A percentile compares a stretch with the other conserved stretches of the same genome.
These are phyloP conservation scores for Globisporangium yorkense DNA, from an alignment of 352 stramenopile genomes.

Conservation along the genomic window DNA sequence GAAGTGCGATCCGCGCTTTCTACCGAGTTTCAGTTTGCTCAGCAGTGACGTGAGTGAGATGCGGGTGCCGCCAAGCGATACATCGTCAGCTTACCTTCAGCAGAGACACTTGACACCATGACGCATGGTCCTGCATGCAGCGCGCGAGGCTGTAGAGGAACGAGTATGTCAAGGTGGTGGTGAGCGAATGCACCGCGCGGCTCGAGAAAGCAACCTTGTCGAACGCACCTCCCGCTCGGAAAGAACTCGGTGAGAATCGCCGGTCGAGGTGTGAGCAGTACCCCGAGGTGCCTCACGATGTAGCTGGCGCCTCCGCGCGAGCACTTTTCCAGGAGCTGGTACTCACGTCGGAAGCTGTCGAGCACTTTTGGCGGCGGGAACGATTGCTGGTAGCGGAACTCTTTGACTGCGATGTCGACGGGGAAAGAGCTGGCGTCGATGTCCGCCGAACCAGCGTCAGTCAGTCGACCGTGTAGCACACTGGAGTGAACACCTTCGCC, in stretches of 20 bases:
- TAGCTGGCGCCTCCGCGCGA: conserved; percentile 8
- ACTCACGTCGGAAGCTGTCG: conserved; percentile 29
- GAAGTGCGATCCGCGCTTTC: conserved; percentile 25
- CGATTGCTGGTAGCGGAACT: conserved; percentile 27
- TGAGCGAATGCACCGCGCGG: no score
- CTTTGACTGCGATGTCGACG: conserved; percentile 25
- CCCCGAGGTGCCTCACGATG: conserved; percentile 22
- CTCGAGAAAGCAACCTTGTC: no score
- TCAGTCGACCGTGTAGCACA: conserved; percentile 18
- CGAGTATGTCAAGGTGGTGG: no score
- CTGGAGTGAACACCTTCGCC: conserved; percentile 32
- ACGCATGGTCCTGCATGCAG: conserved; percentile 21
- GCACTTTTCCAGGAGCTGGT: conserved; percentile 19
- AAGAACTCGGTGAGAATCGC: conserved; percentile 32
- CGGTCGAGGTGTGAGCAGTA: conserved; percentile 20
- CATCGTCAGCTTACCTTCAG: conserved; percentile 16
- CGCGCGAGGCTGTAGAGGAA: conserved; percentile 20
- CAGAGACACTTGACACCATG: conserved; percentile 21
- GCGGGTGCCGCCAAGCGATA: background rate
- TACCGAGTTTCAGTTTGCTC: conserved; percentile 1
- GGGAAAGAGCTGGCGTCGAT: background rate
- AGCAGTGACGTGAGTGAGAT: background rate
- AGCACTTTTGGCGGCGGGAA: conserved; percentile 27
- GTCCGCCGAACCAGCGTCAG: background rate
- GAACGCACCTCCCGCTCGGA: conserved; percentile 18